Evolutionary conservation across 169 alveolate genomes (phyloP).

Genomic region (Plasmodium coatneyi): DNA sequence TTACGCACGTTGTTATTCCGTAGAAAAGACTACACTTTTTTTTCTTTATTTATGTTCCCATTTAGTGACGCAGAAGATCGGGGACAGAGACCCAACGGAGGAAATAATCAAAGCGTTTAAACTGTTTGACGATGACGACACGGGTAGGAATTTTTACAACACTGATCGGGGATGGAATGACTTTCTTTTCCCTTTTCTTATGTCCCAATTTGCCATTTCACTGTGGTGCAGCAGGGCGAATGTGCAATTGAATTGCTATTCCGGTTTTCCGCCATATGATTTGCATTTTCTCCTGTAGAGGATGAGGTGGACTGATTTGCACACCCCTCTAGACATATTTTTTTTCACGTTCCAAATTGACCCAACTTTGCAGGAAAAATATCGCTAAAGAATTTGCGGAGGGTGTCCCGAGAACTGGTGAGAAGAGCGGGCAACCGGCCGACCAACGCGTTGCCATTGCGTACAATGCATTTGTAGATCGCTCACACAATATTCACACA

Average conservation of each 20-base stretch:
- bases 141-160: constrained; percentile 81
- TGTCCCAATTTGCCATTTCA: neutral
- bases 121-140: constrained; percentile 95
- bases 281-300: neutral
- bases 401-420: constrained; percentile 96
- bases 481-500: neutral
- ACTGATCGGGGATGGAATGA: neutral
- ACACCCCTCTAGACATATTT: neutral
- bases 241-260: neutral
- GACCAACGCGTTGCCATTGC: neutral
- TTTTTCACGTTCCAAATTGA: neutral
- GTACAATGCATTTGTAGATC: neutral
- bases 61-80: constrained; percentile 90
- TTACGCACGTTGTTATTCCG: neutral
- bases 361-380: constrained; percentile 87
- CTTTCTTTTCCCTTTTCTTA: neutral
- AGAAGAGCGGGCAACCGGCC: neutral
- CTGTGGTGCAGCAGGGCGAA: neutral
- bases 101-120: constrained; percentile 96
- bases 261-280: neutral
- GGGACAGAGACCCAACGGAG: constrained; percentile 96
- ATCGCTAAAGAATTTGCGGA: constrained; percentile 93
- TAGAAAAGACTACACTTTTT: neutral
- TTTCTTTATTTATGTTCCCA: neutral
- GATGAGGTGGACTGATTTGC: neutral